phyloP scores from a whole-genome alignment of 2,329 filamentous ascomycete genomes.

The Fonsecaea pugnacius region DNA sequence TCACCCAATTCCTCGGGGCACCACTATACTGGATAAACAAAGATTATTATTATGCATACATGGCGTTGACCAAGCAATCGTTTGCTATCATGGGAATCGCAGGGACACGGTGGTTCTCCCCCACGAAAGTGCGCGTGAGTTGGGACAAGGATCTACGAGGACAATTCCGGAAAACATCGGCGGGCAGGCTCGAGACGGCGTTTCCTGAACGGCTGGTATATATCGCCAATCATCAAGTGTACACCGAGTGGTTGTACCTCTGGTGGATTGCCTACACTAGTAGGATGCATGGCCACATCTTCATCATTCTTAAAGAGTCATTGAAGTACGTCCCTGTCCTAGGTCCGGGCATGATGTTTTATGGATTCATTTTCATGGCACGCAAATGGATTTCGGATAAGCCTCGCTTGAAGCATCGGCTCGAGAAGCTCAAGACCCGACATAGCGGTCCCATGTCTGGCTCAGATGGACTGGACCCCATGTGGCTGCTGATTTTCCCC shows the following conservation, averaged over 20 bases:
- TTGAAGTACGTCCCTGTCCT: conserved; percentile 66
- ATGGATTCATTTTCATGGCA: conserved; percentile 69
- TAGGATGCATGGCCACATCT: conserved; percentile 67
- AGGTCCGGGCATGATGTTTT: conserved; percentile 67
- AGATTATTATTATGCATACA: conserved; percentile 66
- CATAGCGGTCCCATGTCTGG: conserved; percentile 55
- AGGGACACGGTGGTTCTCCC: conserved; percentile 66
- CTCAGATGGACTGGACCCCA: conserved; percentile 58
- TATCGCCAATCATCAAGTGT: conserved; percentile 69
- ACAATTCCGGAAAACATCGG: conserved; percentile 60
- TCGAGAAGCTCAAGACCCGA: conserved; percentile 59
- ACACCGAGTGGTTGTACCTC: conserved; percentile 71
- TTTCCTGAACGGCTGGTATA: conserved; percentile 66
- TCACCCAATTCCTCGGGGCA: conserved; percentile 64
- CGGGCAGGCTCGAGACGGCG: conserved; percentile 62
- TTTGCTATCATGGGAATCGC: conserved; percentile 67
- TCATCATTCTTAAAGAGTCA: conserved; percentile 70
- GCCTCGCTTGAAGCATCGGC: conserved; percentile 60
- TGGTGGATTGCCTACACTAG: conserved; percentile 71
- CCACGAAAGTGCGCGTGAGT: conserved; percentile 65
- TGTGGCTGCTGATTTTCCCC: conserved; percentile 70
- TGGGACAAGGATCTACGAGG: conserved; percentile 65
- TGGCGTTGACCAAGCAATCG: conserved; percentile 68
- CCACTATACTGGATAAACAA: conserved; percentile 66
- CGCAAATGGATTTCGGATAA: conserved; percentile 67